Evolutionary conservation across 1,284 basidiomycete species (phyloP), one percentile per base, ranked within the genome.

Genomic region (Pyrrhoderma lamaoense): DNA sequence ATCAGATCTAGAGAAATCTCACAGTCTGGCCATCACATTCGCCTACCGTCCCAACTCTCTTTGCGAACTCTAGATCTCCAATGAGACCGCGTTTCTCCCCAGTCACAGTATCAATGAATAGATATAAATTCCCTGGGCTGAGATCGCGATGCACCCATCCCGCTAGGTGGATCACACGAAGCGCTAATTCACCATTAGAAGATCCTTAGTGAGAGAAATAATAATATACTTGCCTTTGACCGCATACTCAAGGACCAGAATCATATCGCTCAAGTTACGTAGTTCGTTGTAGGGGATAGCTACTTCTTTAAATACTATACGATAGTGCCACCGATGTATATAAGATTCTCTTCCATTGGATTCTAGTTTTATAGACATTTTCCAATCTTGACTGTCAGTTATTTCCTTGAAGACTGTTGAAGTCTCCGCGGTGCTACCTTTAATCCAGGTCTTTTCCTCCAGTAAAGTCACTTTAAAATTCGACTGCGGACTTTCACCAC

Each of bases 41-140:
- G 7, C 11, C 27, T 31, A 5, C 27, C 7, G 27, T 31, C 5
- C 27, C 27, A 11, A 31, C 27, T 11, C 14, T 11, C 47, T 40
- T 49, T 23, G 47, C 34, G 23, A 39, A 49, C 27, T 49, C 47
- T 4, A 49, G 39, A 25, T 49, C 47, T 7, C 36, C 47, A 23
- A 49, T 37, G 4, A 49, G 13, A 2, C 47, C 47, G 1, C 36
- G 36, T 11, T 31, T 31, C 7, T 5, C 11, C 11, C 27, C 27
- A 5, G 27, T 31, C 5, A 31, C 27, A 31, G 27, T 5, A 3
- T 23, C 47, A 23, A 16, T 13, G 25, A 18, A 49, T 22, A 5
- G 13, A 22, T 39, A 49, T n/a, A 49, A 5, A 16, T 49, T 49
- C 22, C 37, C 47, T 8, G 36, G 21, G 27, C 47, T 49, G 36